A percentile compares a stretch with the other conserved stretches of the same genome.
Conservation (phyloP, 106 monocot species). For the Acorus calamus region DNA sequence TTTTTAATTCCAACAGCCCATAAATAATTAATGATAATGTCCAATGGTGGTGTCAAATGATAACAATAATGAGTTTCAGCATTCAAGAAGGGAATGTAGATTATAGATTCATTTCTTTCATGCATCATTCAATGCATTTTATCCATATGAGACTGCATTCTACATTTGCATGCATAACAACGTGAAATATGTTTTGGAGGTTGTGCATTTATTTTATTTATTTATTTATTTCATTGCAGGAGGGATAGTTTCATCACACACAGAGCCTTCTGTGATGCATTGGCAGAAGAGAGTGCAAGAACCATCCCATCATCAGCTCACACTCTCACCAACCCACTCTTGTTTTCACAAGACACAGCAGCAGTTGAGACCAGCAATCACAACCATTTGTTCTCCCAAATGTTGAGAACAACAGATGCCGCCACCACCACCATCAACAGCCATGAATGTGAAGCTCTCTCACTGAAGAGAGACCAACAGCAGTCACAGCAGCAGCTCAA, state of each 20-base stretch:
- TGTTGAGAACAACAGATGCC: constrained; percentile 8
- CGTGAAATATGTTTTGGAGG: no score
- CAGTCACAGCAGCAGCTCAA: constrained; percentile 5
- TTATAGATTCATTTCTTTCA: neutral
- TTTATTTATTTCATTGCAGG: constrained; percentile 21
- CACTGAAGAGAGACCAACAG: constrained; percentile 15
- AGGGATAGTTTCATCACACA: constrained; percentile 84
- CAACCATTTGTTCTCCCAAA: neutral
- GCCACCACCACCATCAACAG: neutral
- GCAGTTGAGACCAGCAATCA: neutral
- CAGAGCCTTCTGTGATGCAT: constrained; percentile 73
- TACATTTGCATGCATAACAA: no score
- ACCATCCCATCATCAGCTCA: constrained; percentile 3
- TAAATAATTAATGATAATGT: no score
- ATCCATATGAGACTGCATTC: neutral
- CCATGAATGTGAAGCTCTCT: constrained; percentile 1
- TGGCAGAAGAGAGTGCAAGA: constrained; percentile 51
- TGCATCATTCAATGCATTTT: constrained; percentile 4
- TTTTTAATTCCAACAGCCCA: neutral
- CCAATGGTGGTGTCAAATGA: no score
- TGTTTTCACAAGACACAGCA: neutral
- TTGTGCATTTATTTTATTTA: neutral
- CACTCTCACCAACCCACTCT: neutral
- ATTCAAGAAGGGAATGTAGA: no score
- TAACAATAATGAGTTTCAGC: no score